A percentile compares a stretch with the other conserved stretches of the same genome.
Evolutionary conservation across 2,329 filamentous ascomycete genomes (phyloP).

Genomic region (Cyphellophora europaea): DNA sequence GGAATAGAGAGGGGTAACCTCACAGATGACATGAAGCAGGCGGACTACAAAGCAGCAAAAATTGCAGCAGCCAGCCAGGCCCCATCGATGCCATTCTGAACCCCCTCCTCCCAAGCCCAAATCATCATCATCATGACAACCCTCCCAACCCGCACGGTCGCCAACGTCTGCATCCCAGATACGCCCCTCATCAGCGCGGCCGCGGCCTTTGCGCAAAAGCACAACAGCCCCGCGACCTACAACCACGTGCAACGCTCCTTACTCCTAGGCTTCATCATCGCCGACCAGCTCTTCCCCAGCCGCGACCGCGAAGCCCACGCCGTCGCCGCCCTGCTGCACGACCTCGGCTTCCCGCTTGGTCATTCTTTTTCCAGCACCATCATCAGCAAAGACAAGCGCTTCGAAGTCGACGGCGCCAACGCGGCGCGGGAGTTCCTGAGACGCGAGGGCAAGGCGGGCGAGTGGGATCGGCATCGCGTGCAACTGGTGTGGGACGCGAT

Average conservation of each 20-base stretch:
- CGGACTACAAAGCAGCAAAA: too few relatives aligned
- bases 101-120: too few relatives aligned
- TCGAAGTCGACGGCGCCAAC: slow-evolving; percentile 42
- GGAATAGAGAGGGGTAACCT: too few relatives aligned
- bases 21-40: too few relatives aligned
- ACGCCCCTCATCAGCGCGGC: slow-evolving; percentile 17
- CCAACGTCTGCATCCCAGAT: slow-evolving; percentile 17
- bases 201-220: slow-evolving; percentile 12
- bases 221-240: slow-evolving; percentile 15
- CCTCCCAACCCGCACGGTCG: slow-evolving; percentile 12
- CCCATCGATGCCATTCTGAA: too few relatives aligned
- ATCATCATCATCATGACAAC: too few relatives aligned
- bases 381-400: slow-evolving; percentile 36
- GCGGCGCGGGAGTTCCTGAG: slow-evolving; percentile 29
- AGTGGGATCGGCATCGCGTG: slow-evolving; percentile 31
- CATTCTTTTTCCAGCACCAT: slow-evolving; percentile 20
- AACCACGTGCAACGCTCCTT: slow-evolving; percentile 25
- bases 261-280: slow-evolving; percentile 27
- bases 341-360: slow-evolving; percentile 26
- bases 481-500: slow-evolving; percentile 44
- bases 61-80: too few relatives aligned
- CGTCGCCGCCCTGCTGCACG: slow-evolving; percentile 17
- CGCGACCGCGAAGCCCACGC: slow-evolving; percentile 17
- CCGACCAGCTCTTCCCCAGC: slow-evolving; percentile 21
- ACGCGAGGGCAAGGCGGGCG: slow-evolving; percentile 6